Percentiles rank a stretch among this genome's conserved stretches.
phyloP scores from a whole-genome alignment of 495 filamentous ascomycete genomes.

The Podospora pseudocomata region DNA sequence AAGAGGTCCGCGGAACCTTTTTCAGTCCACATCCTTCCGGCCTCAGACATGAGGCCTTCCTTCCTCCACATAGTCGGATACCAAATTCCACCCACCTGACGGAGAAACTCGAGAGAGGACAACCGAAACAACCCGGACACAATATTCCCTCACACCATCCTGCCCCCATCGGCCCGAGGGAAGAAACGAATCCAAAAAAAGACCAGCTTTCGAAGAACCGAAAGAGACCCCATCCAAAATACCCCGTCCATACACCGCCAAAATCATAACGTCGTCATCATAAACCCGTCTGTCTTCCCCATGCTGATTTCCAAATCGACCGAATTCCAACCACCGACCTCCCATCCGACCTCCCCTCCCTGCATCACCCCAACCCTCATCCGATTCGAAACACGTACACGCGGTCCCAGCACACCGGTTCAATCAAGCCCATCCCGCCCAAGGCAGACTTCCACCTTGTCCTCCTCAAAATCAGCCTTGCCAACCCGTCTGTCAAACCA shows the following conservation, averaged over 20 bases:
- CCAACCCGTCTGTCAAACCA: neutral
- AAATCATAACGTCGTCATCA: neutral
- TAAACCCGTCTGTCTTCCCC: neutral
- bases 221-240: neutral
- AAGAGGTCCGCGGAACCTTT: neutral
- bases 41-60: neutral
- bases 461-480: neutral
- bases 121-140: neutral
- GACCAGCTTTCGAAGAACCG: neutral
- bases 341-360: neutral
- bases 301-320: neutral
- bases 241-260: neutral
- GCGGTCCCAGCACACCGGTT: neutral
- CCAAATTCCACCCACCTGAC: neutral
- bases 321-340: neutral
- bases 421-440: neutral
- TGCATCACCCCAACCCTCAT: neutral
- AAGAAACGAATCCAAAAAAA: neutral
- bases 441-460: neutral
- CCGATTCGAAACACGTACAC: neutral
- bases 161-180: neutral
- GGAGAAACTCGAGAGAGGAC: too few relatives aligned
- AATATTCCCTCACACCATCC: neutral
- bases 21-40: too few relatives aligned
- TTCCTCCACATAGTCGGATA: neutral